phyloP scores from a whole-genome alignment of 164 flowering plant genomes.

The Macadamia tetraphylla region DNA sequence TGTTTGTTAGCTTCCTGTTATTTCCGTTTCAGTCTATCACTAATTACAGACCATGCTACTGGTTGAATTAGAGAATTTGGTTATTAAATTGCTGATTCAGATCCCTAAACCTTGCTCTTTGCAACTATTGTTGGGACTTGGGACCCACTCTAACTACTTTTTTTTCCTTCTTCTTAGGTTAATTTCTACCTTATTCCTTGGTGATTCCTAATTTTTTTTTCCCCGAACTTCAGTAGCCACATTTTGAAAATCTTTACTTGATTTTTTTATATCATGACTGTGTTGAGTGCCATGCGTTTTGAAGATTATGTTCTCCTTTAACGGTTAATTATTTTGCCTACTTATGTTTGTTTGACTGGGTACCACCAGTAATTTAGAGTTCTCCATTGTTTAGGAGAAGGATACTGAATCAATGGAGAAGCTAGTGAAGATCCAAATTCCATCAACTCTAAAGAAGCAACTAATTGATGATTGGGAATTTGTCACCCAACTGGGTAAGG shows the following conservation, averaged over 20 bases:
- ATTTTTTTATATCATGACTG: background rate
- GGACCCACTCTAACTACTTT: background rate
- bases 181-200: too few relatives aligned
- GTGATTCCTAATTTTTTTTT: too few relatives aligned
- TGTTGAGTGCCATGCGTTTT: background rate
- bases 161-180: too few relatives aligned
- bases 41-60: too few relatives aligned
- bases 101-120: too few relatives aligned
- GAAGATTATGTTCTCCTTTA: background rate
- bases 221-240: background rate
- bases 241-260: background rate
- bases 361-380: background rate
- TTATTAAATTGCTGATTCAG: too few relatives aligned
- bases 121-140: too few relatives aligned
- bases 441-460: constrained; percentile 73
- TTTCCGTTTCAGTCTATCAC: too few relatives aligned
- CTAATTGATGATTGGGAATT: constrained; percentile 89
- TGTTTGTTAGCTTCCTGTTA: too few relatives aligned
- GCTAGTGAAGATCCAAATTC: constrained; percentile 79
- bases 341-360: background rate
- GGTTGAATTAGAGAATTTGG: too few relatives aligned
- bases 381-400: constrained; percentile 39
- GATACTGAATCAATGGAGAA: constrained; percentile 52
- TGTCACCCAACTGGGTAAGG: constrained; percentile 82
- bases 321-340: background rate